Conservation (phyloP, 1,139 yeast genomes). For the Pichia kudriavzevii region DNA sequence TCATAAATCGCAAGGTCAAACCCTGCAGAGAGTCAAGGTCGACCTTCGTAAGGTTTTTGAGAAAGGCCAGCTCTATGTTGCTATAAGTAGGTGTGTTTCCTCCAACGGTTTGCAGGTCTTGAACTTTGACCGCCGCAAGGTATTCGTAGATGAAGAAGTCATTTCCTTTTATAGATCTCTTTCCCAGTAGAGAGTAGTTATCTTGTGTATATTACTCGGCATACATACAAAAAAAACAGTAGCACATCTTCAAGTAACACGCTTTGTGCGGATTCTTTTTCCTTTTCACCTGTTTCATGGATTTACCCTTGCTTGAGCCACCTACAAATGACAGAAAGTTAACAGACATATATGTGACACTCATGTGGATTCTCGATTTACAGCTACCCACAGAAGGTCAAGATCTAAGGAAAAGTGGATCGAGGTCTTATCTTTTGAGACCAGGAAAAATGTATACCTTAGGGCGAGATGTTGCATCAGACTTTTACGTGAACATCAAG, state of each 20-base stretch:
- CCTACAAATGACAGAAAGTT: no score
- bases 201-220: no score
- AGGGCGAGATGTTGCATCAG: conserved; percentile 7
- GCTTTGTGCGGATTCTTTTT: no score
- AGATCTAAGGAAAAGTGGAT: neutral
- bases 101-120: conserved; percentile 65
- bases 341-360: no score
- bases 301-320: no score
- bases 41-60: conserved; percentile 69
- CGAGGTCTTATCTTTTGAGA: conserved; percentile 2
- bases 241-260: no score
- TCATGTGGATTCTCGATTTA: conserved; percentile 11
- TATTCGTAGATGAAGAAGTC: conserved; percentile 61
- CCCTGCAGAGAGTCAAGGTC: conserved; percentile 68
- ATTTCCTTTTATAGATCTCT: conserved; percentile 36
- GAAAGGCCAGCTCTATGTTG: conserved; percentile 85
- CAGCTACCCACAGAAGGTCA: conserved; percentile 1
- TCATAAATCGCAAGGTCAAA: conserved; percentile 90
- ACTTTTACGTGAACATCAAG: conserved; percentile 3
- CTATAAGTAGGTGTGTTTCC: conserved; percentile 80
- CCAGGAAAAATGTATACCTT: conserved; percentile 1
- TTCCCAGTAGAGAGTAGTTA: conserved; percentile 3
- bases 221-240: no score
- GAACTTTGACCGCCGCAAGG: conserved; percentile 58
- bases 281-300: no score